Percentiles rank a stretch among this genome's conserved stretches.
These are phyloP conservation scores for Ilex asprella DNA, from an alignment of 257 asterid genomes.

Conservation along the genomic window DNA sequence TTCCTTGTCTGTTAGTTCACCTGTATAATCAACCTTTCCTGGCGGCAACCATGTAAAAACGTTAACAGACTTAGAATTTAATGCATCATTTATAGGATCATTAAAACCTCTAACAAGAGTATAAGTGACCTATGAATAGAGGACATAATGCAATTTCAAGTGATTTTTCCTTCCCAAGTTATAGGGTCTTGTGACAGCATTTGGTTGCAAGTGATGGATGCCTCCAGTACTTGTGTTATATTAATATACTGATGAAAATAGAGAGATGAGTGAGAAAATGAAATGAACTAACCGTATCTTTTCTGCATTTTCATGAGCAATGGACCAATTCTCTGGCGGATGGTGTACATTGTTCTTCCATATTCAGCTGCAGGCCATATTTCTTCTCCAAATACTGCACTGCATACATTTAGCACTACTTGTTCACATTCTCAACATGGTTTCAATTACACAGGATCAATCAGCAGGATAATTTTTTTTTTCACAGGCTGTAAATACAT, in stretches of 20 bases:
- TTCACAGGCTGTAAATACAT: no score
- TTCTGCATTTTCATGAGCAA: conserved; percentile 82
- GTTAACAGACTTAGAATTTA: background rate
- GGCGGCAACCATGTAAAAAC: conserved; percentile 14
- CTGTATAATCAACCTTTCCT: conserved; percentile 64
- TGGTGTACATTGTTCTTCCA: conserved; percentile 96
- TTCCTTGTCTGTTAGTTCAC: conserved; percentile 85
- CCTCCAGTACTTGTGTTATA: background rate
- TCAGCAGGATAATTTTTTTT: no score
- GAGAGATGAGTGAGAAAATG: background rate
- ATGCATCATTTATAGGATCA: background rate
- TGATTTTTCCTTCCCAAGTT: background rate
- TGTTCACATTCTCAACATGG: conserved; percentile 11
- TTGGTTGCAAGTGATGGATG: no score
- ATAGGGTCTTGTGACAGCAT: background rate
- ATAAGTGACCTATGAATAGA: background rate
- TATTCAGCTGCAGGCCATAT: conserved; percentile 99
- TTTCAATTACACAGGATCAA: no score
- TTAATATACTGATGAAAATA: background rate
- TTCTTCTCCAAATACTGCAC: conserved; percentile 98
- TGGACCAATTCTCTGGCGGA: conserved; percentile 83
- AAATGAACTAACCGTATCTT: conserved; percentile 55
- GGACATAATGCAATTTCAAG: background rate
- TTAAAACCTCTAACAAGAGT: no score
- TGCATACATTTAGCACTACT: conserved; percentile 33